Base-by-base conservation (phyloP, 768 basidiomycete species). In the Boletus pseudo-olivaceus region DNA sequence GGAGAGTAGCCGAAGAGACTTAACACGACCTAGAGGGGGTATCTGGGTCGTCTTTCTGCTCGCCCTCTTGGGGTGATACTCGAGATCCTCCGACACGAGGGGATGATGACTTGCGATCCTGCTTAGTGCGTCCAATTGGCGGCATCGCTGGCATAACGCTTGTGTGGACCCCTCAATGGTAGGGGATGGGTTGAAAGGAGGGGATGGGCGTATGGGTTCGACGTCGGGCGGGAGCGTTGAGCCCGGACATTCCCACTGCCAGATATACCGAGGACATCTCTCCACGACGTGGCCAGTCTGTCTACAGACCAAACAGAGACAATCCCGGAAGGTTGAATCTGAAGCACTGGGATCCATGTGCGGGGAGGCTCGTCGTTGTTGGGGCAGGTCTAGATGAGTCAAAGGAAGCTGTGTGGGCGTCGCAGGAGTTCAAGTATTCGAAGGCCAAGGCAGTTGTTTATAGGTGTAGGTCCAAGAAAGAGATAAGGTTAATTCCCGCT, bases 221-320 rank as follows among this genome's bases (percentile, higher is more conserved):
- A 14, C 27, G 26, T 50, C 33, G 8, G 30, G 17, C n/a, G 45
- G 39, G 17, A 14, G 15, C 2, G 37, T 7, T 20, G 23, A 35
- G 20, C 14, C 38, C 15, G 30, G 33, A 7, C 54, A 51, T 35
- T 7, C 34, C 15, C 14, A 15, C 15, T 15, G 7, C 34, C 14
- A 14, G 1, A 14, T 10, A 35, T 15, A 35, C 34, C 34, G 6
- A 35, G 34, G 34, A 35, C 34, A 35, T 32, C 34, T 27, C 41
- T 47, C 32, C 6, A 50, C 43, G 53, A 53, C 5, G 49, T 64
- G 53, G 3, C 63, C 55, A 2, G 2, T 19, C 40, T 45, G 38
- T 37, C 60, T 47, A 27, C 60, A 59, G 33, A 51, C 11, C 29
- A 61, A 32, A 30, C 60, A 55, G 57, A 40, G 57, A 40, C 35